phyloP scores from a whole-genome alignment of 805 yeast species.

The Tetrapisispora phaffii region DNA sequence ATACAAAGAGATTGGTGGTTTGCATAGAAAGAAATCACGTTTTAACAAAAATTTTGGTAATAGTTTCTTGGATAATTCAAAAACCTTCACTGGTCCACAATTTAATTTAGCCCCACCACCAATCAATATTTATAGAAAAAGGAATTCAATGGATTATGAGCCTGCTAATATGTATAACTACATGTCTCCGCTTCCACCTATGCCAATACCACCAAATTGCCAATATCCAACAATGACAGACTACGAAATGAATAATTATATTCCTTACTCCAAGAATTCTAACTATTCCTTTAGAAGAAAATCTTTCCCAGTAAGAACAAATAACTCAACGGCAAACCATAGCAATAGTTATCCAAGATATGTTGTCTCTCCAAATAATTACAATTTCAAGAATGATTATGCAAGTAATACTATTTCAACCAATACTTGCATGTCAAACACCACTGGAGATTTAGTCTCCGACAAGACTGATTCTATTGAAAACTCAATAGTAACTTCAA shows the following conservation, averaged over 20 bases:
- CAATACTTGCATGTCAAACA: not conserved
- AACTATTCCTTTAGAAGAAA: slow-evolving; percentile 13
- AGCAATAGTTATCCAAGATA: slow-evolving; percentile 4
- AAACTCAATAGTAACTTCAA: not conserved
- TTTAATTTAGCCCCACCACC: slow-evolving; percentile 75
- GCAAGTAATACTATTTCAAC: slow-evolving; percentile 3
- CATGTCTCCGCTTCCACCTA: slow-evolving; percentile 1
- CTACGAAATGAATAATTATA: slow-evolving; percentile 13
- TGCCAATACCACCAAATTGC: slow-evolving; percentile 4
- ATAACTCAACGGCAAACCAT: slow-evolving; percentile 9
- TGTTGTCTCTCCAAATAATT: slow-evolving; percentile 1
- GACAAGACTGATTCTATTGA: slow-evolving; percentile 1
- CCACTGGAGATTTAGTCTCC: slow-evolving; percentile 1
- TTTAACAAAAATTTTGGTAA: slow-evolving; percentile 16
- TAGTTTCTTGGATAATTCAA: slow-evolving; percentile 2
- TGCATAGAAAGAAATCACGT: slow-evolving; percentile 18
- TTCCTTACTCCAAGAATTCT: slow-evolving; percentile 11
- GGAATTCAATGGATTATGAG: slow-evolving; percentile 14
- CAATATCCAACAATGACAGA: slow-evolving; percentile 11
- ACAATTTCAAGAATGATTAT: slow-evolving; percentile 1
- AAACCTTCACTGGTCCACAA: slow-evolving; percentile 26
- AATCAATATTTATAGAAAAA: slow-evolving; percentile 46
- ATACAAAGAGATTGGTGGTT: slow-evolving; percentile 48
- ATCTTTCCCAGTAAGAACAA: slow-evolving; percentile 16
- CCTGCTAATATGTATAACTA: slow-evolving; percentile 4